These are phyloP conservation scores for Kandelia obovata DNA, from an alignment of 345 rosid species.

Conservation along the genomic window DNA sequence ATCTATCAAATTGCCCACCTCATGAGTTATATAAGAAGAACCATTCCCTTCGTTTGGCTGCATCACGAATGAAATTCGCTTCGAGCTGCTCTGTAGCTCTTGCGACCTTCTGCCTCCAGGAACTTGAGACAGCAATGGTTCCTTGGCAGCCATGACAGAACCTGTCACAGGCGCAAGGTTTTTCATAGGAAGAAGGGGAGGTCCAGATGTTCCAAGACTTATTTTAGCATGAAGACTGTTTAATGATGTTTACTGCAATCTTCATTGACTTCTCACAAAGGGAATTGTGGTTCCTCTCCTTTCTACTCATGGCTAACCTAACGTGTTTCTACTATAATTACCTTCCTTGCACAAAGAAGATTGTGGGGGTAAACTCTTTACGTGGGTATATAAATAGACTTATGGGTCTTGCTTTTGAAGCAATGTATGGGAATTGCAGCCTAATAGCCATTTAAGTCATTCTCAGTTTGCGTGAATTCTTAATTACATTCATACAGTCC, in stretches of 20 bases:
- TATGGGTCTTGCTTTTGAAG: conserved; percentile 21
- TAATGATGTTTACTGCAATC: conserved; percentile 42
- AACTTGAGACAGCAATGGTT: conserved; percentile 17
- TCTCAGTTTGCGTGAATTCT: background rate
- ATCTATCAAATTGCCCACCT: conserved; percentile 24
- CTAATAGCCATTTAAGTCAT: background rate
- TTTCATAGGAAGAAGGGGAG: conserved; percentile 23
- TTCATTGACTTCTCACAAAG: conserved; percentile 46
- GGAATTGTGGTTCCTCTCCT: conserved; percentile 34
- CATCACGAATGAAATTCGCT: conserved; percentile 33
- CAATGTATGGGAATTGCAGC: background rate
- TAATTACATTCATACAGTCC: conserved; percentile 1
- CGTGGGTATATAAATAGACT: conserved; percentile 11
- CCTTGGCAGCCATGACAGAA: conserved; percentile 10
- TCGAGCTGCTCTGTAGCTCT: conserved; percentile 21
- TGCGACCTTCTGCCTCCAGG: conserved; percentile 25
- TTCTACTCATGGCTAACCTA: conserved; percentile 29
- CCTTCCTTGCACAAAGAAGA: conserved; percentile 3
- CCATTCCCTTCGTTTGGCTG: conserved; percentile 30
- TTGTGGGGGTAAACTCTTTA: conserved; percentile 1
- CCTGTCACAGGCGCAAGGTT: conserved; percentile 3
- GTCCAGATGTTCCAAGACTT: conserved; percentile 36
- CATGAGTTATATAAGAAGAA: conserved; percentile 13
- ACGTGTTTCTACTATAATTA: background rate
- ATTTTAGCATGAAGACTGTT: conserved; percentile 41